Evolutionary conservation across 805 yeast species (phyloP).

Genomic region (Lachancea waltii): DNA sequence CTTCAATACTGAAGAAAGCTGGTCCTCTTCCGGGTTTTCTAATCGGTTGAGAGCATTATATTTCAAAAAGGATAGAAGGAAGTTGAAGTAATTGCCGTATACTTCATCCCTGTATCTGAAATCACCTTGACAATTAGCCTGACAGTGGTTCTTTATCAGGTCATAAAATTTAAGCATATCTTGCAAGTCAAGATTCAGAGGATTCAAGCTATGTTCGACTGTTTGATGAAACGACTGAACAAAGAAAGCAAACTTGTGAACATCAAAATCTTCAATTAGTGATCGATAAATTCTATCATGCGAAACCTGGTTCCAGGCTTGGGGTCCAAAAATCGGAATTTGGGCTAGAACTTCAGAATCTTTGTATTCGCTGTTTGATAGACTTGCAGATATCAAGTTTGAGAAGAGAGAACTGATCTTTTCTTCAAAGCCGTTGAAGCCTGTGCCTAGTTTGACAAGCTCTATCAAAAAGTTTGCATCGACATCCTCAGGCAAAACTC

Average conservation of each 20-base stretch:
- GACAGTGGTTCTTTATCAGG: constrained; percentile 7
- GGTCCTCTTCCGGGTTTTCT: constrained; percentile 4
- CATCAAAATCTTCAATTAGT: constrained; percentile 13
- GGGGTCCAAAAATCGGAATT: constrained; percentile 19
- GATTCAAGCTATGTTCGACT: constrained; percentile 7
- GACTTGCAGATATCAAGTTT: constrained; percentile 20
- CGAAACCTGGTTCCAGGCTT: constrained; percentile 26
- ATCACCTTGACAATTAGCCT: constrained; percentile 1
- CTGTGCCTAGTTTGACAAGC: constrained; percentile 19
- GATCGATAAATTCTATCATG: constrained; percentile 14
- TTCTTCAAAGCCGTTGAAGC: constrained; percentile 6
- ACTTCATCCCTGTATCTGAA: constrained; percentile 30
- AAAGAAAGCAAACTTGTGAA: constrained; percentile 29
- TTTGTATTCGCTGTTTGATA: constrained; percentile 15
- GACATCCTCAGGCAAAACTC: constrained; percentile 7
- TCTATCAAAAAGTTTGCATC: constrained; percentile 26
- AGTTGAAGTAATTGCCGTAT: constrained; percentile 24
- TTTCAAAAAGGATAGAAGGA: constrained; percentile 18
- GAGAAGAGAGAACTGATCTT: constrained; percentile 25
- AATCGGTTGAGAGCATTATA: constrained; percentile 14
- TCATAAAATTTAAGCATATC: constrained; percentile 14
- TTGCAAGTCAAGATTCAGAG: constrained; percentile 10
- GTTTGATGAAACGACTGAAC: constrained; percentile 18
- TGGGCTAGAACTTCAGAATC: constrained; percentile 19
- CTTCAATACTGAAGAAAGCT: constrained; percentile 15